Conservation (phyloP, 179 eudicot species). For the Silene vulgaris region DNA sequence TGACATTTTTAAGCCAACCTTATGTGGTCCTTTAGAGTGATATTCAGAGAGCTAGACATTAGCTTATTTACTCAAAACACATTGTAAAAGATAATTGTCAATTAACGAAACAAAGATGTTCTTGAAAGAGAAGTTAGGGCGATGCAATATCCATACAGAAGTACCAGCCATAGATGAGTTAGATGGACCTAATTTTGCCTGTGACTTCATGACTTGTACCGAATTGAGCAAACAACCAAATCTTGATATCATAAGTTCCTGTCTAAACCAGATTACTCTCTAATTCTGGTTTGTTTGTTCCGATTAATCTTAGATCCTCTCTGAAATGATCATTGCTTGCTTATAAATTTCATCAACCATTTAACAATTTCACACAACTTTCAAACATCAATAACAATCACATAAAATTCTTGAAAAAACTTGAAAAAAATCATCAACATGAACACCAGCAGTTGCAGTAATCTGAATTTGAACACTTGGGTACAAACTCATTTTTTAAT, state of each 20-base stretch:
- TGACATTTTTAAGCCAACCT: not conserved
- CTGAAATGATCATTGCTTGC: not conserved
- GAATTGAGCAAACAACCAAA: not conserved
- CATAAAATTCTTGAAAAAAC: not conserved
- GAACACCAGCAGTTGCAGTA: conserved; percentile 35
- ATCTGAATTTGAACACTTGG: conserved; percentile 29
- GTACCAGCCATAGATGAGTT: not conserved
- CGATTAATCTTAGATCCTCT: not conserved
- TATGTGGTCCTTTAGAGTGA: not conserved
- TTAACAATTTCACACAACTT: too few species aligned
- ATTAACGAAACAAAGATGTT: not conserved
- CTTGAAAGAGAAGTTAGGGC: not conserved
- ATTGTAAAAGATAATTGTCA: conserved; percentile 6
- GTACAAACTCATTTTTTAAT: conserved; percentile 29
- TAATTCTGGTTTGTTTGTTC: not conserved
- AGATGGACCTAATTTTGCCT: too few species aligned
- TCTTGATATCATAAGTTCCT: not conserved
- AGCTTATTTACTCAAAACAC: not conserved
- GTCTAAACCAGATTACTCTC: not conserved
- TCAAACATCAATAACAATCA: not conserved
- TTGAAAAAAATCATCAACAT: not conserved
- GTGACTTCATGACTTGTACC: not conserved
- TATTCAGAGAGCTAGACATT: conserved; percentile 1
- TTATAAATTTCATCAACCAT: too few species aligned
- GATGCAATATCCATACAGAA: not conserved